Evolutionary conservation across 2,329 filamentous ascomycete genomes (phyloP).

Genomic region (Fusarium brevicatenulatum): DNA sequence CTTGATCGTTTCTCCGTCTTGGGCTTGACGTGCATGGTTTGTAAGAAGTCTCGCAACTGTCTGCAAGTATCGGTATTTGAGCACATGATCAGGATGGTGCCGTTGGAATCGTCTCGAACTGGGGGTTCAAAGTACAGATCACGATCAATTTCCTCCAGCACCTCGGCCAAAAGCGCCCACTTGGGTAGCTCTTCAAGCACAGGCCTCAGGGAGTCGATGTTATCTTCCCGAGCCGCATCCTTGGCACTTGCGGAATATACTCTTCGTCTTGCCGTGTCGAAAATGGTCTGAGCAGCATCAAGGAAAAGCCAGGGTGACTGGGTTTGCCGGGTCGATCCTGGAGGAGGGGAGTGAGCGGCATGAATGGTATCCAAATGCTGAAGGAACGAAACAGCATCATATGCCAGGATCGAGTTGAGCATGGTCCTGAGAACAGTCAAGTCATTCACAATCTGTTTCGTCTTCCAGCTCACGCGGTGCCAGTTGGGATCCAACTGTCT

Average conservation of each 20-base stretch:
- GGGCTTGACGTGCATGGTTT: constrained; percentile 84
- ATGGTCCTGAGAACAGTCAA: constrained; percentile 84
- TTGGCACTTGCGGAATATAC: constrained; percentile 81
- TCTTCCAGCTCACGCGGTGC: constrained; percentile 96
- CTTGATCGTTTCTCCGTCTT: constrained; percentile 58
- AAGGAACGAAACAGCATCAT: constrained; percentile 91
- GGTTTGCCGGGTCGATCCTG: constrained; percentile 85
- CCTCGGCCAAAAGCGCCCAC: constrained; percentile 88
- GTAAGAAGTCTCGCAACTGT: constrained; percentile 89
- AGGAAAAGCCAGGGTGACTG: constrained; percentile 97
- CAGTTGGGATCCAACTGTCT: constrained; percentile 95
- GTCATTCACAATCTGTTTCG: constrained; percentile 92
- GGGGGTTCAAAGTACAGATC: constrained; percentile 86
- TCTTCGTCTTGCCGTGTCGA: constrained; percentile 86
- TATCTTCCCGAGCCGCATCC: constrained; percentile 56
- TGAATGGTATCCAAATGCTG: constrained; percentile 95
- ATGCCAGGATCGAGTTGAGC: constrained; percentile 82
- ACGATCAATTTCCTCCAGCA: constrained; percentile 91
- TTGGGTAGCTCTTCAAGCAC: constrained; percentile 96
- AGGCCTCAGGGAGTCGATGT: constrained; percentile 74
- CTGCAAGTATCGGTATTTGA: constrained; percentile 85
- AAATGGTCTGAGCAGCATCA: constrained; percentile 93
- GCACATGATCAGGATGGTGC: constrained; percentile 96
- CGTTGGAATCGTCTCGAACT: constrained; percentile 83
- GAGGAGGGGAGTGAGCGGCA: constrained; percentile 87